Conservation (phyloP, 2,329 filamentous ascomycete genomes). For the Xylariaceae sp. region DNA sequence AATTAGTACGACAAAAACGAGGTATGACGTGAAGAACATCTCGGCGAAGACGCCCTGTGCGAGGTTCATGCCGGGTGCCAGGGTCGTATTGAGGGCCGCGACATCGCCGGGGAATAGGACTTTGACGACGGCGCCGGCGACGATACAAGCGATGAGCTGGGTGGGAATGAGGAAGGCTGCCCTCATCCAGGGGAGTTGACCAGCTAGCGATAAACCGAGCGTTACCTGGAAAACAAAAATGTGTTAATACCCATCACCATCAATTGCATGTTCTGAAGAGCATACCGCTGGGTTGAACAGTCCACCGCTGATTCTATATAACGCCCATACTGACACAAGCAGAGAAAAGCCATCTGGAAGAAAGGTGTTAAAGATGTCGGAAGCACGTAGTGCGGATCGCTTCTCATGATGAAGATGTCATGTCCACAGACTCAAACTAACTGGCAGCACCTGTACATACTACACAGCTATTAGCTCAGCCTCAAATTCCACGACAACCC, state of each 20-base stretch:
- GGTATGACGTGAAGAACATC: conserved; percentile 56
- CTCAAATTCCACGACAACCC: neutral
- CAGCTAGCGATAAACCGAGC: conserved; percentile 48
- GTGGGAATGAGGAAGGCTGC: conserved; percentile 44
- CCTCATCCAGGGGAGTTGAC: conserved; percentile 44
- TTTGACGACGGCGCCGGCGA: conserved; percentile 51
- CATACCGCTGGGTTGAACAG: conserved; percentile 39
- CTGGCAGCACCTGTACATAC: conserved; percentile 1
- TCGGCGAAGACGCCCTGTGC: conserved; percentile 56
- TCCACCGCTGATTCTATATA: conserved; percentile 44
- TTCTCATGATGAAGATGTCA: no score
- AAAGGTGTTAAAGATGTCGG: neutral
- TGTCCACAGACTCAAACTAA: no score
- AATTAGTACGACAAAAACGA: conserved; percentile 61
- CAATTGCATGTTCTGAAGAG: conserved; percentile 1
- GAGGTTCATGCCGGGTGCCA: conserved; percentile 26
- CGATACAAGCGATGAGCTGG: conserved; percentile 51
- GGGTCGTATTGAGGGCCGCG: conserved; percentile 18
- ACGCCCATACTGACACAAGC: conserved; percentile 46
- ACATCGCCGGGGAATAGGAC: conserved; percentile 50
- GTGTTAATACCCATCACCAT: neutral
- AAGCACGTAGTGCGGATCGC: neutral
- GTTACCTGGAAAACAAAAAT: conserved; percentile 34
- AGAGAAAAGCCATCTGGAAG: conserved; percentile 35
- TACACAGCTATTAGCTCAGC: conserved; percentile 1